Base-by-base conservation (phyloP, 805 yeast genomes). In the Candida boleticola region DNA sequence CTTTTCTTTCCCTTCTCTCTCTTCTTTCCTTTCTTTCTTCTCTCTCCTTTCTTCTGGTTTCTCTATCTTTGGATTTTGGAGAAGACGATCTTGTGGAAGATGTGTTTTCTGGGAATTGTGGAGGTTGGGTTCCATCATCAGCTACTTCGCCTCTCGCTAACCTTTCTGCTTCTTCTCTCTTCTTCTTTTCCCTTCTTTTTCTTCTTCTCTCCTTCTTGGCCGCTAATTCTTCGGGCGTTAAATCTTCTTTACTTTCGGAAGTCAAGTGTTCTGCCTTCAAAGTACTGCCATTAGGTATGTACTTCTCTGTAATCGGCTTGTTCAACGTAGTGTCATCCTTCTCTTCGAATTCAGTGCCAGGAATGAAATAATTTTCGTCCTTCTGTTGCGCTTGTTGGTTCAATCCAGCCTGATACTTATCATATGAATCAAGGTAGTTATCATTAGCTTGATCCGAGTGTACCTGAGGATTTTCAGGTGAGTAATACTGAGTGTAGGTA, bases 331-430 rank as follows among this genome's bases (percentile, higher is more conserved):
- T 16, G 26, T 27, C 33, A 21, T 27, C 13, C 39, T 20, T 17
- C 22, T 6, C 11, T 17, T 36, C n/a, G 11, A 14, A 18, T 29
- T 35, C 43, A 4, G 37, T 43, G 2, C 49, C 57, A n/a, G 61
- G 56, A 3, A 57, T 41, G 19, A 35, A 34, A 40, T 62, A 66
- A 33, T 62, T 66, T 14, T 46, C 47, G 7, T 40, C 40, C 17
- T 17, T 39, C 27, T 35, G 34, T 22, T 29, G 27, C 25, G 46
- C 42, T 25, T 37, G 43, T 9, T 40, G 46, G 7, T 41, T 39
- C 4, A 20, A 35, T 9, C 57, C 65, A 13, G 47, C 54, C 19
- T 48, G 46, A 0, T 61, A 55, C 11, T 46, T 50, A 32, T 62
- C 27, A 7, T 7, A 11, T 7, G 27, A 60, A 14, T 37, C 44